Percentiles rank a stretch among this genome's conserved stretches.
Conservation (phyloP, 257 asterid species). For the Solanum rostratum region DNA sequence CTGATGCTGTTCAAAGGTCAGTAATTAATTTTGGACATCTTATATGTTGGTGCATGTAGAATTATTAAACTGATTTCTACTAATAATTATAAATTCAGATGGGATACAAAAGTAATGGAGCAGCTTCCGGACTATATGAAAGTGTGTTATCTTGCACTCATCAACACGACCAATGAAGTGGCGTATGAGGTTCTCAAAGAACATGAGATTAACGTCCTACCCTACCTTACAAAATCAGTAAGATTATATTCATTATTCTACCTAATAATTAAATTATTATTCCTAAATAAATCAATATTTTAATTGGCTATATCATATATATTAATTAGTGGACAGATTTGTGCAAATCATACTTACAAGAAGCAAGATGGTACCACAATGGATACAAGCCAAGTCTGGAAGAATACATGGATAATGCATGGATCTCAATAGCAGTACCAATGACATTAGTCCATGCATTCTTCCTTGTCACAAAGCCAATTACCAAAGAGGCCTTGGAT, state of each 20-base stretch:
- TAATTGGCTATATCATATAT: too few species aligned
- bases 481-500: neutral
- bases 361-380: conserved; percentile 20
- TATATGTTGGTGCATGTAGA: too few species aligned
- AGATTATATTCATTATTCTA: neutral
- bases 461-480: conserved; percentile 10
- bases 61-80: too few species aligned
- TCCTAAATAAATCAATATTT: too few species aligned
- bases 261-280: too few species aligned
- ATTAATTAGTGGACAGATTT: neutral
- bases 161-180: conserved; percentile 14
- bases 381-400: conserved; percentile 8
- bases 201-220: conserved; percentile 4
- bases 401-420: neutral
- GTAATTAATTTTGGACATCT: too few species aligned
- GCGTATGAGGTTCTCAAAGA: conserved; percentile 26
- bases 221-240: conserved; percentile 19
- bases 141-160: conserved; percentile 19
- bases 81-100: too few species aligned
- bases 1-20: conserved; percentile 22
- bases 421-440: neutral
- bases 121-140: conserved; percentile 31
- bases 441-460: neutral
- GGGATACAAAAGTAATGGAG: neutral
- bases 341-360: conserved; percentile 10